Evolutionary conservation across 768 basidiomycete species (phyloP).

Genomic region (Boletus subparvulus): DNA sequence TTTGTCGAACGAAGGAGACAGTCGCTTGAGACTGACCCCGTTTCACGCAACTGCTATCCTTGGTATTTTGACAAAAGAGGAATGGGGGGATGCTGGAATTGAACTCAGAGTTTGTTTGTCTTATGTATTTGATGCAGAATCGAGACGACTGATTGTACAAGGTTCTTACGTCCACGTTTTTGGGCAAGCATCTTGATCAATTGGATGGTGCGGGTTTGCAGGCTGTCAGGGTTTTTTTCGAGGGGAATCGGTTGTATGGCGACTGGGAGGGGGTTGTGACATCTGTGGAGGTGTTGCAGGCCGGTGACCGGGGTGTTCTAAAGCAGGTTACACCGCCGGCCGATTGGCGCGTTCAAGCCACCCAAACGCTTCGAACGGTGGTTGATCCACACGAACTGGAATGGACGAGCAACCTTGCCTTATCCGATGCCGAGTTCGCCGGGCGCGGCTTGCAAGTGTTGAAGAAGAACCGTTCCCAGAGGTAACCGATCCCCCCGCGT

Average conservation of each 20-base stretch:
- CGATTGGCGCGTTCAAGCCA: constrained; percentile 26
- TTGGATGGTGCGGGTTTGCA: constrained; percentile 27
- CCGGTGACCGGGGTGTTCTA: background rate
- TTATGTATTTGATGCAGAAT: background rate
- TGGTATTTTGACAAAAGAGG: constrained; percentile 39
- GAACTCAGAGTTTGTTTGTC: constrained; percentile 33
- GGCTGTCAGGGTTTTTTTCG: constrained; percentile 19
- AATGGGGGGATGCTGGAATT: constrained; percentile 36
- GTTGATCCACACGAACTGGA: constrained; percentile 44
- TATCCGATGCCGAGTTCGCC: constrained; percentile 43
- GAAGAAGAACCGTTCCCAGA: constrained; percentile 38
- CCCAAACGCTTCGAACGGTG: constrained; percentile 38
- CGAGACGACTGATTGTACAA: constrained; percentile 14
- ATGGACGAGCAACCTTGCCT: constrained; percentile 55
- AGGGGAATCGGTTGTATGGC: constrained; percentile 17
- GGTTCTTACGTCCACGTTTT: constrained; percentile 29
- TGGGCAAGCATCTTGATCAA: constrained; percentile 31
- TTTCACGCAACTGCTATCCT: constrained; percentile 35
- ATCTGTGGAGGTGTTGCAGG: constrained; percentile 13
- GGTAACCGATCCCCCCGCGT: constrained; percentile 28
- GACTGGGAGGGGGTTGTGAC: constrained; percentile 13
- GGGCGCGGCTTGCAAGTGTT: constrained; percentile 48
- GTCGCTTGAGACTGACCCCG: constrained; percentile 33
- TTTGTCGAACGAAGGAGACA: constrained; percentile 26
- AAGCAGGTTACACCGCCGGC: background rate